Conservation (phyloP, 169 alveolate genomes). For the Prorocentrum cordatum region DNA sequence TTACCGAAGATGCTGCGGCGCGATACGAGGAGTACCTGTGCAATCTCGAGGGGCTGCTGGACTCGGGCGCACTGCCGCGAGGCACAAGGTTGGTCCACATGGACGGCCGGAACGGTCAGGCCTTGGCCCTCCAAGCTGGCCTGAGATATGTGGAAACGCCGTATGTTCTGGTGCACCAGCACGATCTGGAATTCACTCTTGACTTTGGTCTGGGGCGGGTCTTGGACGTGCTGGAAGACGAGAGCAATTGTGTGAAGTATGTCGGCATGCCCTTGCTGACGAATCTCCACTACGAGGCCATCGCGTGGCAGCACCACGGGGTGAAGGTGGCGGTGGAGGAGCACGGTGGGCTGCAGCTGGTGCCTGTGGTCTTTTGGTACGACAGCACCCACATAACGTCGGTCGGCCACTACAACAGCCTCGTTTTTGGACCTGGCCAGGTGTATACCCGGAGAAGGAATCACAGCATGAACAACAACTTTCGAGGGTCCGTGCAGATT, state of each 20-base stretch:
- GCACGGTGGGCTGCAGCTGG: background rate
- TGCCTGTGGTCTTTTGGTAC: background rate
- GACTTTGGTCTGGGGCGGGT: constrained; percentile 17
- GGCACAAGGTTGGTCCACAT: background rate
- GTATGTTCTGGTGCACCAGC: background rate
- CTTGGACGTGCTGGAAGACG: constrained; percentile 20
- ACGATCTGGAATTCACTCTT: constrained; percentile 25
- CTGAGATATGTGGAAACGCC: background rate
- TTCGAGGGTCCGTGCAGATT: too few species aligned
- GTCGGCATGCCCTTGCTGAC: constrained; percentile 51
- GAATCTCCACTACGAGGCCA: constrained; percentile 36
- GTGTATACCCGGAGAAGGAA: too few species aligned
- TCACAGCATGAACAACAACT: too few species aligned
- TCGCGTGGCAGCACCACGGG: constrained; percentile 40
- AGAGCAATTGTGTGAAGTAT: background rate
- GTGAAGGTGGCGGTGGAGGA: background rate
- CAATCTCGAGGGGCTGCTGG: background rate
- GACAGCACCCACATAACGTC: constrained; percentile 47
- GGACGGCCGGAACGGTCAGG: background rate
- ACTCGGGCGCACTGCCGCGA: background rate
- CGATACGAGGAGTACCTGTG: background rate
- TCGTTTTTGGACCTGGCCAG: constrained; percentile 31
- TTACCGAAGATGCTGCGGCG: background rate
- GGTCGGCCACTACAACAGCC: constrained; percentile 28
- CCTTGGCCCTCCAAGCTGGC: background rate